A percentile compares a stretch with the other conserved stretches of the same genome.
Conservation (phyloP, 768 basidiomycete species). For the Panellus pusillus region DNA sequence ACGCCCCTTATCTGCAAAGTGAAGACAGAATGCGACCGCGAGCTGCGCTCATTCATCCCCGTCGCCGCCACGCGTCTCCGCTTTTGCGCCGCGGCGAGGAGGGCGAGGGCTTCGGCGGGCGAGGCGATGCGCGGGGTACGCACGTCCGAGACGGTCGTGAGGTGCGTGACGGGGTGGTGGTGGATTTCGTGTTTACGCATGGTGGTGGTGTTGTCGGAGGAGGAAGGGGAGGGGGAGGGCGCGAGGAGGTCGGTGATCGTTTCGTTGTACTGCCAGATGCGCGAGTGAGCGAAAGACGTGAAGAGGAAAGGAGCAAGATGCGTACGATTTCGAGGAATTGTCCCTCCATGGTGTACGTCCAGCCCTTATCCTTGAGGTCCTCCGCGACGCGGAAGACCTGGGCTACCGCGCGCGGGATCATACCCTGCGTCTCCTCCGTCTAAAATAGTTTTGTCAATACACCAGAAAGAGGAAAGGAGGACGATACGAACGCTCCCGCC, state of each 20-base stretch:
- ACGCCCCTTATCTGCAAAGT: slow-evolving; percentile 80
- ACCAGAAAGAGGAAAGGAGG: not conserved
- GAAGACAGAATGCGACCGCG: slow-evolving; percentile 92
- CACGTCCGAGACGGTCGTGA: slow-evolving; percentile 81
- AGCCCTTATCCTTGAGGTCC: slow-evolving; percentile 77
- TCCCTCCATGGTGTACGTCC: slow-evolving; percentile 92
- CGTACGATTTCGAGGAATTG: slow-evolving; percentile 92
- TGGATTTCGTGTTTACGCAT: slow-evolving; percentile 85
- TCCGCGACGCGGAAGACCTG: slow-evolving; percentile 82
- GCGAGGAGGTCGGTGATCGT: slow-evolving; percentile 88
- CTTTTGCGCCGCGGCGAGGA: slow-evolving; percentile 75
- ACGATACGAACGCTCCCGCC: slow-evolving; percentile 66
- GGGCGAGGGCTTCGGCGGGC: slow-evolving; percentile 71
- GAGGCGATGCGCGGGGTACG: slow-evolving; percentile 72
- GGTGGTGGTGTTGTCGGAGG: slow-evolving; percentile 2
- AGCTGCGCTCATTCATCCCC: slow-evolving; percentile 92
- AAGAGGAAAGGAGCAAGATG: slow-evolving; percentile 13
- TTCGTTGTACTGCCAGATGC: slow-evolving; percentile 72
- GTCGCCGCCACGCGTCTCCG: slow-evolving; percentile 88
- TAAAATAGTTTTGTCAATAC: slow-evolving; percentile 27
- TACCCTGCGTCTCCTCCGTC: slow-evolving; percentile 69
- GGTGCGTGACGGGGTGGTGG: slow-evolving; percentile 74
- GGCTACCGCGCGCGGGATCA: slow-evolving; percentile 93
- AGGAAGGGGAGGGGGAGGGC: not conserved
- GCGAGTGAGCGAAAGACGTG: not conserved